phyloP scores from a whole-genome alignment of 352 stramenopile genomes.

The Halophytophthora batemanensis region DNA sequence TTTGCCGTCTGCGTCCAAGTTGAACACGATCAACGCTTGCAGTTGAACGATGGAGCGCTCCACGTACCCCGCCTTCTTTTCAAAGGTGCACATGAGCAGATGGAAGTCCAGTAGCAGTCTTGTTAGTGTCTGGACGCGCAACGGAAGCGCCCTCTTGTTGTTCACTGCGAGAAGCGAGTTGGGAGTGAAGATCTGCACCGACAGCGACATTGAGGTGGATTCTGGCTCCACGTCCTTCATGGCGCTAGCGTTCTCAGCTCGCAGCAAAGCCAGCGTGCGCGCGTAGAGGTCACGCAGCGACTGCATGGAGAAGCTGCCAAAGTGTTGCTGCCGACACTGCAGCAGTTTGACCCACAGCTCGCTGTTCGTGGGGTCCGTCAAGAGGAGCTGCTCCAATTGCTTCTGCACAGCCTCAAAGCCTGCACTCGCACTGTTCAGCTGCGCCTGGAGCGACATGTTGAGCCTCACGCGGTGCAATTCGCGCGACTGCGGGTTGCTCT shows the following conservation, averaged over 20 bases:
- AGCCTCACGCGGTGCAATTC: constrained; percentile 47
- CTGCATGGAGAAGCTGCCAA: constrained; percentile 68
- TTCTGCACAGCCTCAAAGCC: constrained; percentile 28
- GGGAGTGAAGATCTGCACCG: background rate
- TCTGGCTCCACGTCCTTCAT: constrained; percentile 4
- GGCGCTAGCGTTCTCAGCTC: constrained; percentile 21
- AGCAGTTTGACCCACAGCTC: constrained; percentile 63
- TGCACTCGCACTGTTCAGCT: constrained; percentile 7
- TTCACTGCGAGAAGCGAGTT: background rate
- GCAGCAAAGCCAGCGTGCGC: constrained; percentile 51
- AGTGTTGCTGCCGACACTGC: constrained; percentile 49
- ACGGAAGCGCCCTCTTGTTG: background rate
- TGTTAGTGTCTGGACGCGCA: constrained; percentile 12
- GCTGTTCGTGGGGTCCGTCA: constrained; percentile 39
- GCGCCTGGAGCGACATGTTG: constrained; percentile 38
- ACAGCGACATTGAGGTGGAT: background rate
- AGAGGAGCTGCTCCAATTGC: constrained; percentile 54
- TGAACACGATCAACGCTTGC: constrained; percentile 65
- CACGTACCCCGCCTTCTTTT: constrained; percentile 49
- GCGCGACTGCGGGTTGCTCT: constrained; percentile 41
- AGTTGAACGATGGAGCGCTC: constrained; percentile 66
- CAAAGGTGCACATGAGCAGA: constrained; percentile 43
- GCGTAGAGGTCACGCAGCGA: constrained; percentile 68
- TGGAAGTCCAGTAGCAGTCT: constrained; percentile 46
- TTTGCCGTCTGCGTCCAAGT: constrained; percentile 10